These are phyloP conservation scores for Sporothrix curviconia DNA, from an alignment of 2,329 filamentous ascomycete species.

Conservation along the genomic window DNA sequence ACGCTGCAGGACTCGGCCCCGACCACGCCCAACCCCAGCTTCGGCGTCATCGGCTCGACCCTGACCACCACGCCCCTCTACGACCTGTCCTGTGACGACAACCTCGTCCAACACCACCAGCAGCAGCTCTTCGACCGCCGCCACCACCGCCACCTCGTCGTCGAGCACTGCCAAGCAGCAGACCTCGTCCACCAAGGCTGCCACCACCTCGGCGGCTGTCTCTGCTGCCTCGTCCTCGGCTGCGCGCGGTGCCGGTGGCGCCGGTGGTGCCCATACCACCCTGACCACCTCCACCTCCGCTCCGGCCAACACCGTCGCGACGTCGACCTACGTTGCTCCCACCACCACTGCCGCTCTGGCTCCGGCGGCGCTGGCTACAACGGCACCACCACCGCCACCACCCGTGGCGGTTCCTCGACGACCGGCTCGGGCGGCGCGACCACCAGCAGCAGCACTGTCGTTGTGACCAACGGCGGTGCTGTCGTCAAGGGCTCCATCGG, in stretches of 20 bases:
- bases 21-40: slow-evolving; percentile 57
- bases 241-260: not conserved
- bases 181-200: too few relatives aligned
- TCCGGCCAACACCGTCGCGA: slow-evolving; percentile 13
- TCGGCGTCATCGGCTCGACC: slow-evolving; percentile 58
- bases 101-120: slow-evolving; percentile 69
- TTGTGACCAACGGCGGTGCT: slow-evolving; percentile 21
- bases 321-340: slow-evolving; percentile 13
- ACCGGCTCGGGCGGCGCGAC: slow-evolving; percentile 18
- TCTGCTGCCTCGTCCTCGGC: not conserved
- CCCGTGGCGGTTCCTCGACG: slow-evolving; percentile 19
- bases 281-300: not conserved
- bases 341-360: slow-evolving; percentile 16
- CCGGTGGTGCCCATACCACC: not conserved
- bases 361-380: too few relatives aligned
- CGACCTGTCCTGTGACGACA: slow-evolving; percentile 52
- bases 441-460: slow-evolving; percentile 25
- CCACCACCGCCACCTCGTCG: not conserved
- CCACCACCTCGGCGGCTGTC: not conserved
- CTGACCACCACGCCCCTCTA: slow-evolving; percentile 51
- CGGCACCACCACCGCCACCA: slow-evolving; percentile 22
- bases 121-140: slow-evolving; percentile 35
- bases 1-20: slow-evolving; percentile 62
- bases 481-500: slow-evolving; percentile 24
- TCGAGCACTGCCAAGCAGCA: too few relatives aligned